phyloP scores from a whole-genome alignment of 371 early-diverging fungal species.

The Chytridium lagenaria region DNA sequence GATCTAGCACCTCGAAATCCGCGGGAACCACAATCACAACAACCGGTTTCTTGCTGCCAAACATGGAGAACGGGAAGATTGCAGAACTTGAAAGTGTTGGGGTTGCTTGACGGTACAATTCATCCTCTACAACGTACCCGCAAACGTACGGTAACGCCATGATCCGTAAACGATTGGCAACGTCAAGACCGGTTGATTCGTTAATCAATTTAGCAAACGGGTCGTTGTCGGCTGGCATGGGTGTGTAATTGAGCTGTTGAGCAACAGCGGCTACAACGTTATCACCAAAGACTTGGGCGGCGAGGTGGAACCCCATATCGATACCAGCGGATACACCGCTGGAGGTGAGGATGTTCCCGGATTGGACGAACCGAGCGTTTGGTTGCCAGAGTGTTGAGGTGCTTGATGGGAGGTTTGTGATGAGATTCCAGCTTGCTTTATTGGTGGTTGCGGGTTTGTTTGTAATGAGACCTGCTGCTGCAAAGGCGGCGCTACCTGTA shows the following conservation, averaged over 20 bases:
- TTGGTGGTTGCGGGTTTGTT: conserved; percentile 55
- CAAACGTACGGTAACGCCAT: no score
- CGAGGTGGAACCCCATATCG: conserved; percentile 39
- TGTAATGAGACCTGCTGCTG: conserved; percentile 53
- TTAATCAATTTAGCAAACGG: conserved; percentile 26
- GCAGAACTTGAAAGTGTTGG: no score
- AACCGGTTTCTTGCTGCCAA: no score
- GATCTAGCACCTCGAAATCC: no score
- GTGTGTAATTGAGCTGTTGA: conserved; percentile 11
- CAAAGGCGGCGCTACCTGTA: conserved; percentile 54
- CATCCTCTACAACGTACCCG: no score
- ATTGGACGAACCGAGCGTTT: conserved; percentile 59
- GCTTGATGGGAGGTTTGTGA: neutral
- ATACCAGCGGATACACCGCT: conserved; percentile 60
- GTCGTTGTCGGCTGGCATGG: conserved; percentile 21
- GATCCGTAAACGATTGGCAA: no score
- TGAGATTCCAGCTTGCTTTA: conserved; percentile 44
- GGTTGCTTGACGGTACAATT: no score
- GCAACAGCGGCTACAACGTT: conserved; percentile 5
- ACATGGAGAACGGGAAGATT: no score
- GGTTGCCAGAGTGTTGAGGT: conserved; percentile 52
- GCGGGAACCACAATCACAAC: no score
- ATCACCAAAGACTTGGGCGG: conserved; percentile 19
- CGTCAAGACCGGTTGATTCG: no score
- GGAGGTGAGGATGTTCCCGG: conserved; percentile 55